Percentiles rank a stretch among this genome's conserved stretches.
Evolutionary conservation across 305 asterid genomes (phyloP).

Genomic region (Fraxinus sp.): DNA sequence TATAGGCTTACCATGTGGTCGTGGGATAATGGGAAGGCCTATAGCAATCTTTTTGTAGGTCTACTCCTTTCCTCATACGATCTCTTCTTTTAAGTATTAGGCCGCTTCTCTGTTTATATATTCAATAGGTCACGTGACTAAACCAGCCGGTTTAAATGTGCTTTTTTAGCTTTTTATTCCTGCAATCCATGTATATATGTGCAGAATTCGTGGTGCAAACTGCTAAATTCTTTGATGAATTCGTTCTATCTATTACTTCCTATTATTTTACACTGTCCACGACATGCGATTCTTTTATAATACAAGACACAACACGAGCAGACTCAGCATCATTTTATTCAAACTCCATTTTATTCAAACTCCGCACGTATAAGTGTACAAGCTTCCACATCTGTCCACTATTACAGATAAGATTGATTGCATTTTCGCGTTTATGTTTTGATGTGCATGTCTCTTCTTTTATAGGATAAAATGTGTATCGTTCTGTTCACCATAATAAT

Average conservation of each 20-base stretch:
- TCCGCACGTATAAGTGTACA: not conserved
- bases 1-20: constrained; percentile 33
- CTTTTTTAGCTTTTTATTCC: not conserved
- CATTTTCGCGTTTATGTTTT: not conserved
- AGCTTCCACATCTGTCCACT: not conserved
- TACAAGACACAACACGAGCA: too few species aligned
- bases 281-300: not conserved
- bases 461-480: not conserved
- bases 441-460: not conserved
- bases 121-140: constrained; percentile 20
- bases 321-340: too few species aligned
- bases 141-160: constrained; percentile 15
- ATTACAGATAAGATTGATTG: not conserved
- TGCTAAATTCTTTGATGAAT: too few species aligned
- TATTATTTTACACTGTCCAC: not conserved
- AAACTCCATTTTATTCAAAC: constrained; percentile 18
- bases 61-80: too few species aligned
- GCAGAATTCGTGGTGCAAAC: too few species aligned
- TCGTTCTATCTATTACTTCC: too few species aligned
- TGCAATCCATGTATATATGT: not conserved
- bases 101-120: not conserved
- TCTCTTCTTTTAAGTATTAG: not conserved
- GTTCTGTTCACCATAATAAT: not conserved
- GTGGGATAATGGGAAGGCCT: constrained; percentile 12
- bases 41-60: constrained; percentile 12